Evolutionary conservation across 2,329 filamentous ascomycete genomes (phyloP).

Genomic region (Beauveria medogensis): DNA sequence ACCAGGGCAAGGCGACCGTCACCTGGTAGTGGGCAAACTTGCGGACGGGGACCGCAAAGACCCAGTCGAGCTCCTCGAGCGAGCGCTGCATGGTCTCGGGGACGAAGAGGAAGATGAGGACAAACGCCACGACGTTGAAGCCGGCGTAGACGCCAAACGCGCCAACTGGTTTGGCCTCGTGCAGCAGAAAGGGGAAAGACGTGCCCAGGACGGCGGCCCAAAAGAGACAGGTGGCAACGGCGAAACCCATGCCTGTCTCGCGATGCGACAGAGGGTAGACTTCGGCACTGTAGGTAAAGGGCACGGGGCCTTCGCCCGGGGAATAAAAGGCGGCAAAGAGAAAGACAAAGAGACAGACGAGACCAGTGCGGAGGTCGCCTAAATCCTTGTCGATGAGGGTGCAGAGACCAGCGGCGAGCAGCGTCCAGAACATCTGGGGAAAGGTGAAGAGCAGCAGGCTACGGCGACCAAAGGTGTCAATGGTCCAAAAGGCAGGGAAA

Average conservation of each 20-base stretch:
- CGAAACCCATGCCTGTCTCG: slow-evolving; percentile 64
- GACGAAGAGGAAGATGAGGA: slow-evolving; percentile 49
- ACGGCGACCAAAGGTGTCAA: slow-evolving; percentile 49
- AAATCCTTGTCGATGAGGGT: slow-evolving; percentile 40
- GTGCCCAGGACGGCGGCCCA: slow-evolving; percentile 54
- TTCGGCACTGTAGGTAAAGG: slow-evolving; percentile 61
- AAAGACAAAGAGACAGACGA: slow-evolving; percentile 49
- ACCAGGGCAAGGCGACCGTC: slow-evolving; percentile 50
- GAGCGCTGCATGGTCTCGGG: slow-evolving; percentile 52
- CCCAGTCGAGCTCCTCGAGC: slow-evolving; percentile 49
- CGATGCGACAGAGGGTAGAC: slow-evolving; percentile 64
- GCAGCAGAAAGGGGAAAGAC: slow-evolving; percentile 52
- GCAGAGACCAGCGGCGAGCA: slow-evolving; percentile 38
- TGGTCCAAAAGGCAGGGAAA: slow-evolving; percentile 50
- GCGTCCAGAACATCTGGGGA: slow-evolving; percentile 35
- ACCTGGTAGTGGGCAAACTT: slow-evolving; percentile 50
- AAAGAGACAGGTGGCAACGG: slow-evolving; percentile 57
- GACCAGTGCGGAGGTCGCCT: slow-evolving; percentile 28
- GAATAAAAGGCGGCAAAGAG: slow-evolving; percentile 45
- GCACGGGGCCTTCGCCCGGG: slow-evolving; percentile 55
- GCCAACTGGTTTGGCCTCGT: slow-evolving; percentile 34
- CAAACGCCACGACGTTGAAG: slow-evolving; percentile 45
- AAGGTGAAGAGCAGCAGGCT: slow-evolving; percentile 38
- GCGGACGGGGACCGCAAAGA: slow-evolving; percentile 51
- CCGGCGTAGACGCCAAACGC: slow-evolving; percentile 48